phyloP scores from a whole-genome alignment of 371 early-diverging fungal genomes.

The Mortierella sp. region DNA sequence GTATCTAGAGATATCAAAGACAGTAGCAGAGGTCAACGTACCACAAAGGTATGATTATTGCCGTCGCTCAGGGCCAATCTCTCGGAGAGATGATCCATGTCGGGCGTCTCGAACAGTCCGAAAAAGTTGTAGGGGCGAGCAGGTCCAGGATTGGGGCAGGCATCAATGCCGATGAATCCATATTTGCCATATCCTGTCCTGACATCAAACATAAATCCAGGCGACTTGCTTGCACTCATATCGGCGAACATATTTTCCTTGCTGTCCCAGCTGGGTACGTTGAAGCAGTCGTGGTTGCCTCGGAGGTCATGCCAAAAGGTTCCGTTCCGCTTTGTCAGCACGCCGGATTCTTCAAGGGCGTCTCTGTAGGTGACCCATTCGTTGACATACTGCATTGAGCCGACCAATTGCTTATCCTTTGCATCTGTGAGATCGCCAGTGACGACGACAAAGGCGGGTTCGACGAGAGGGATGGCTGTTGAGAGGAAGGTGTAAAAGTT shows the following conservation, averaged over 20 bases:
- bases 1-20: not conserved
- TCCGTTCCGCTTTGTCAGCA: conserved; percentile 56
- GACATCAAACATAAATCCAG: conserved; percentile 77
- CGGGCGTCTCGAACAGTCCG: conserved; percentile 81
- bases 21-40: conserved; percentile 36
- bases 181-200: conserved; percentile 79
- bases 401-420: conserved; percentile 74
- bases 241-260: conserved; percentile 74
- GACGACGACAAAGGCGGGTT: conserved; percentile 78
- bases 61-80: conserved; percentile 57
- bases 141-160: conserved; percentile 86
- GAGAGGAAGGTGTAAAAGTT: conserved; percentile 83
- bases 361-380: conserved; percentile 87
- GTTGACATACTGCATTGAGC: conserved; percentile 82
- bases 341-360: conserved; percentile 69
- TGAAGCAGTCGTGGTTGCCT: conserved; percentile 91
- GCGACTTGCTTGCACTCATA: conserved; percentile 67
- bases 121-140: conserved; percentile 93
- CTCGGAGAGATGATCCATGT: conserved; percentile 80
- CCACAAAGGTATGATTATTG: conserved; percentile 80
- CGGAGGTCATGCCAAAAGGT: conserved; percentile 89
- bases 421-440: conserved; percentile 94
- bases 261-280: conserved; percentile 77
- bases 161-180: conserved; percentile 89
- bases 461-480: conserved; percentile 76